A percentile compares a stretch with the other conserved stretches of the same genome.
Conservation (phyloP, 2,329 filamentous ascomycete species). For the Zasmidium cellare region DNA sequence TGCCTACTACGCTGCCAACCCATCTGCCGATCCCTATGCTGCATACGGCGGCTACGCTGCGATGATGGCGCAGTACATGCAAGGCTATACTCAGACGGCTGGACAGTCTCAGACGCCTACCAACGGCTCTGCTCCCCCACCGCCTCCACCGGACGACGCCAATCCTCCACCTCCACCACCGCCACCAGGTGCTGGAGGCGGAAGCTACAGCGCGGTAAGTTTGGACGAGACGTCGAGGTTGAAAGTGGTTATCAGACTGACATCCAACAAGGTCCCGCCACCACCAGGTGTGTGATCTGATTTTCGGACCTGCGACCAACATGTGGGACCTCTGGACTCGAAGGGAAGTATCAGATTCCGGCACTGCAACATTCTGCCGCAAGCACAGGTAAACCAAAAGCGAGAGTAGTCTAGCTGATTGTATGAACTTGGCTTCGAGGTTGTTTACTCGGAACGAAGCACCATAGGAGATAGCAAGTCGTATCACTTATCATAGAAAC, state of each 20-base stretch:
- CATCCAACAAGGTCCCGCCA: background rate
- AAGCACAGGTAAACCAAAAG: background rate
- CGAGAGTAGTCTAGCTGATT: background rate
- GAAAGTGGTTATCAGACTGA: background rate
- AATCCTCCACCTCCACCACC: conserved; percentile 13
- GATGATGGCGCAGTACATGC: conserved; percentile 25
- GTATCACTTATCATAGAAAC: no score
- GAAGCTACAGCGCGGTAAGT: conserved; percentile 13
- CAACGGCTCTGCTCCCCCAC: conserved; percentile 10
- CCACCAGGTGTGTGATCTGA: conserved; percentile 2
- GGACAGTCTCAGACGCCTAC: conserved; percentile 5
- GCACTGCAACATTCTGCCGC: no score
- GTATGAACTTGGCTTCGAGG: background rate
- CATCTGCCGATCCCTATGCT: conserved; percentile 79
- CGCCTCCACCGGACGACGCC: conserved; percentile 7
- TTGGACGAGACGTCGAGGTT: background rate
- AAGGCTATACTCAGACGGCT: conserved; percentile 11
- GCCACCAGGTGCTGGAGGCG: conserved; percentile 4
- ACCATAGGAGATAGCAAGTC: background rate
- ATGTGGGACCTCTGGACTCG: no score
- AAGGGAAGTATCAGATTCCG: background rate
- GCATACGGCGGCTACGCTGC: conserved; percentile 73
- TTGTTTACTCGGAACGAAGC: background rate
- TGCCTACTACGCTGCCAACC: conserved; percentile 82
- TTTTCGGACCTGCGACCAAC: no score